Conservation (phyloP, 2,329 filamentous ascomycete genomes). For the Cercospora berteroae region DNA sequence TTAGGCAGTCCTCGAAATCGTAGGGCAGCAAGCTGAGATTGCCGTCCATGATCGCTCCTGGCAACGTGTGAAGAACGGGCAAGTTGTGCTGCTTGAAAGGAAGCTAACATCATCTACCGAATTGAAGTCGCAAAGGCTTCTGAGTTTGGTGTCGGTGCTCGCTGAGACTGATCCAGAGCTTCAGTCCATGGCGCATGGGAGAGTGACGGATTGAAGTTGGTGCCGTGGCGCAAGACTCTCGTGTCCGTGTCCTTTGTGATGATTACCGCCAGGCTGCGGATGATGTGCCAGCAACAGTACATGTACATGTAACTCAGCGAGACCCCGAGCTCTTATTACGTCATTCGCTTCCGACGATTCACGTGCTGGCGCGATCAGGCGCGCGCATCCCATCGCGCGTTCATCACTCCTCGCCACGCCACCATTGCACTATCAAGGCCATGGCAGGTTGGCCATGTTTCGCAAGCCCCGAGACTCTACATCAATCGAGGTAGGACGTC, state of each 20-base stretch:
- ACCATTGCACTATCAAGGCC: too few relatives aligned
- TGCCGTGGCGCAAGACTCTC: background rate
- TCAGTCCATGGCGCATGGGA: background rate
- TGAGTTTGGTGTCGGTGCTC: background rate
- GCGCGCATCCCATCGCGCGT: background rate
- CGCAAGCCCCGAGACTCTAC: constrained; percentile 52
- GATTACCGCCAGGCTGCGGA: background rate
- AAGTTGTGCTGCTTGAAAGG: background rate
- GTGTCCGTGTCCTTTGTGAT: background rate
- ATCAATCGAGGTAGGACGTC: constrained; percentile 45
- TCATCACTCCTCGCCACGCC: background rate
- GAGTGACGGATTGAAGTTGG: background rate
- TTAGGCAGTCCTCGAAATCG: constrained; percentile 18
- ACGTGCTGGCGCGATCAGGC: background rate
- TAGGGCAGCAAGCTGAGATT: constrained; percentile 12
- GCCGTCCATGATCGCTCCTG: constrained; percentile 10
- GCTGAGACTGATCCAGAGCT: background rate
- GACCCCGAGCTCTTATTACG: background rate
- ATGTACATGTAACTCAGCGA: too few relatives aligned
- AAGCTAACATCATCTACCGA: background rate
- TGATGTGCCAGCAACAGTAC: background rate
- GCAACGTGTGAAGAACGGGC: background rate
- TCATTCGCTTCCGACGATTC: too few relatives aligned
- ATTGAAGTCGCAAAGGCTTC: too few relatives aligned
- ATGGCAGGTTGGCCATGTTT: constrained; percentile 46